Base-by-base conservation (phyloP, 139 green algal species). In the Coelastrella sp. region DNA sequence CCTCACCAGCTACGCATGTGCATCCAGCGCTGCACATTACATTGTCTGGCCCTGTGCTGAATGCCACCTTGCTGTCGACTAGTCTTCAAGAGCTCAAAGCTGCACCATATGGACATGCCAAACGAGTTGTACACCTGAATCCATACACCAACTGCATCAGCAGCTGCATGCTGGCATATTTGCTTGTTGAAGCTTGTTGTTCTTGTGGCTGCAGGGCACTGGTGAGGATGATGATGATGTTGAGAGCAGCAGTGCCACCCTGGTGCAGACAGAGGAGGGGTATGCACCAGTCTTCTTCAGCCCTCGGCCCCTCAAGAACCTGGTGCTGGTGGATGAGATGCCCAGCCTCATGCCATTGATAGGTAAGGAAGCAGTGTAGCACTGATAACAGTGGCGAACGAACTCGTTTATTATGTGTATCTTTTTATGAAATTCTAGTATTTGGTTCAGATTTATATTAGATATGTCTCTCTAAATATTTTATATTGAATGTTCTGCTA, bases 181-280 rank as follows among this genome's bases (percentile, higher is more conserved):
- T 72, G 12, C 63, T 72, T 72, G 63, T 72, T 49, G 35, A 49
- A 49, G 35, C 35, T 49, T 49, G 35, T 49, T 49, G 35, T 49
- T 49, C 11, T 78, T 87, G 85, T 22, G 19, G 35, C 35, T 80
- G 56, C 94, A 98, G 94, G 96, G 95, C 88, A 97, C 98, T 24
- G 98, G 98, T 20, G 97, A 99, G 92, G 96, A 97, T 85, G 97
- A 99, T n/a, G 96, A 96, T 24, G 94, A 97, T 14, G 97, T 98
- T 74, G 97, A 98, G 94, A 92, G 90, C 65, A 95, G 89, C 89
- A 96, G 80, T 80, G 93, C 93, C 65, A 96, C 84, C 10, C 85
- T 95, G 65, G 94, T 96, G 91, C 92, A 98, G 90, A 97, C 95
- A 58, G 97, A 99, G 75, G 97, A 98, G 84, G 97, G 97, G 14